Conservation (phyloP, 768 basidiomycete species). For the Hypholoma fasciculare region DNA sequence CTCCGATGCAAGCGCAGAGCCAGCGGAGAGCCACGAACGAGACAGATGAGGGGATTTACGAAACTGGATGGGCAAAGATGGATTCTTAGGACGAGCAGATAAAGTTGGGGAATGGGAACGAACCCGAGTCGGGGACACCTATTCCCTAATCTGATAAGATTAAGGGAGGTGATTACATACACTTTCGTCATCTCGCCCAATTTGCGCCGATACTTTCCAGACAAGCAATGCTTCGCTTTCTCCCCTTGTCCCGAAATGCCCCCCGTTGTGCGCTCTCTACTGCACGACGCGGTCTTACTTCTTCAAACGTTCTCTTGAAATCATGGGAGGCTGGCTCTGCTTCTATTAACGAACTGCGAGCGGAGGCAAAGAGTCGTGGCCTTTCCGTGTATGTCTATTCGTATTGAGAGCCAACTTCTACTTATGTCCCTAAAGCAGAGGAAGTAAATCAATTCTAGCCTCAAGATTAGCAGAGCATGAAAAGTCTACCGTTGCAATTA, state of each 20-base stretch:
- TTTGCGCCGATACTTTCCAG: neutral
- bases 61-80: no score
- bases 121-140: neutral
- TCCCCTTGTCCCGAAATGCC: slow-evolving; percentile 15
- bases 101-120: neutral
- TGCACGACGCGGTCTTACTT: slow-evolving; percentile 35
- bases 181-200: neutral
- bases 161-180: slow-evolving; percentile 3
- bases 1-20: slow-evolving; percentile 6
- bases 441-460: slow-evolving; percentile 58
- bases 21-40: neutral
- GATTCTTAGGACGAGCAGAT: neutral
- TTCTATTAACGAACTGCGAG: slow-evolving; percentile 47
- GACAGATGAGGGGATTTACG: neutral
- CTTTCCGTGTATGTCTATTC: slow-evolving; percentile 47
- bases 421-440: slow-evolving; percentile 39
- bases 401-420: slow-evolving; percentile 5
- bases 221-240: slow-evolving; percentile 24
- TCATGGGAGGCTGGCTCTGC: slow-evolving; percentile 56
- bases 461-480: slow-evolving; percentile 56
- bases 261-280: slow-evolving; percentile 3
- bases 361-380: slow-evolving; percentile 56
- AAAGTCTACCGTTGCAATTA: slow-evolving; percentile 21
- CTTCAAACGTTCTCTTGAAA: slow-evolving; percentile 55
- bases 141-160: slow-evolving; percentile 5